Evolutionary conservation across 495 filamentous ascomycete genomes (phyloP).

Genomic region (Articulospora tetracladia): DNA sequence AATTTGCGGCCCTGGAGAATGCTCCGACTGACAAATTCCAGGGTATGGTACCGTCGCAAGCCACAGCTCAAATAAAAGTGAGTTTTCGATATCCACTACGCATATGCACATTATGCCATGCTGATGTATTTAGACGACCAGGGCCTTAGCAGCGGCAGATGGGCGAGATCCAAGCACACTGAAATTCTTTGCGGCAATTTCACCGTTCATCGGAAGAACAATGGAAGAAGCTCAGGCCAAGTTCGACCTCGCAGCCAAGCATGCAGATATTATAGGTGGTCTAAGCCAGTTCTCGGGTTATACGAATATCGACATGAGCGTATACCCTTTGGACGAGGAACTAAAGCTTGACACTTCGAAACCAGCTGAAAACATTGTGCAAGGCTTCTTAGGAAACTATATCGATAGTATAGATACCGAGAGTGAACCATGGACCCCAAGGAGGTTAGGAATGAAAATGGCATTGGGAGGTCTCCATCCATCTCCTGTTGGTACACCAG

Average conservation of each 20-base stretch:
- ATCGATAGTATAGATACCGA: background rate
- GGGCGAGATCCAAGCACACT: constrained; percentile 54
- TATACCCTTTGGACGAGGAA: constrained; percentile 46
- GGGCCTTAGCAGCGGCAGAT: constrained; percentile 40
- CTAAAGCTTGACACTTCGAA: constrained; percentile 5
- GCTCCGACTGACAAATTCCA: constrained; percentile 60
- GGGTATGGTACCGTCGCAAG: constrained; percentile 54
- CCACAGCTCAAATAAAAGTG: constrained; percentile 32
- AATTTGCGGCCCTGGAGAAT: constrained; percentile 49
- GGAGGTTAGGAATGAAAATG: background rate
- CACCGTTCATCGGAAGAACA: constrained; percentile 52
- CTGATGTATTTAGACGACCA: constrained; percentile 36
- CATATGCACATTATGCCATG: too few relatives aligned
- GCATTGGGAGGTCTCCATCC: constrained; percentile 19
- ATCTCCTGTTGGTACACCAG: constrained; percentile 50
- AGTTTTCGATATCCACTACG: too few relatives aligned
- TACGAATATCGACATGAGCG: constrained; percentile 59
- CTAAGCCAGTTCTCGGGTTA: constrained; percentile 56
- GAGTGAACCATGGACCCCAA: background rate
- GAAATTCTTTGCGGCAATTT: constrained; percentile 58
- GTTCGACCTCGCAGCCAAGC: constrained; percentile 43
- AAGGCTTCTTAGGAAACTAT: constrained; percentile 1
- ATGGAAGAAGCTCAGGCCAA: constrained; percentile 54
- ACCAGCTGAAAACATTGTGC: background rate
- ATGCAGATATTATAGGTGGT: constrained; percentile 48